Percentiles rank a stretch among this genome's conserved stretches.
These are phyloP conservation scores for Bolboschoenus planiculmis DNA, from an alignment of 176 grass and related monocot genomes.

Conservation along the genomic window DNA sequence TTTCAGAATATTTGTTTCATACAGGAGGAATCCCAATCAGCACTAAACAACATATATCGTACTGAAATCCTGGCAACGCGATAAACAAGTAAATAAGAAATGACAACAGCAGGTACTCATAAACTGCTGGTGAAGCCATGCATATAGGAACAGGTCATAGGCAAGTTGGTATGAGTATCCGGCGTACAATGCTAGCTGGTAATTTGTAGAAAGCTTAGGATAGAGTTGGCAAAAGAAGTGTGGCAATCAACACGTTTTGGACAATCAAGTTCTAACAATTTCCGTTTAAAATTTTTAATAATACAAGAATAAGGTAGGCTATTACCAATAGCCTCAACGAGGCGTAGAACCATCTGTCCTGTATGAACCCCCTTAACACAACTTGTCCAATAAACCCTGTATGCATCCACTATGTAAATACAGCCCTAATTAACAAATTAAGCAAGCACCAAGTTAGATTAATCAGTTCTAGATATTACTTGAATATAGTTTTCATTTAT, in stretches of 20 bases:
- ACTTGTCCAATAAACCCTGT: conserved; percentile 74
- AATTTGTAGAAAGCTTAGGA: not conserved
- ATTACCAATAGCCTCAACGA: conserved; percentile 91
- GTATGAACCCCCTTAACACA: conserved; percentile 65
- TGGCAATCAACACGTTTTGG: not conserved
- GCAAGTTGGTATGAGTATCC: not conserved
- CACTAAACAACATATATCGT: not conserved
- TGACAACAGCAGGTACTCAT: not conserved
- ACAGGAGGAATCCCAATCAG: not conserved
- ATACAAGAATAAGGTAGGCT: not conserved
- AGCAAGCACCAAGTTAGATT: not conserved
- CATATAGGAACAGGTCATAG: not conserved
- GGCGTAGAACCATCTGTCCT: conserved; percentile 90
- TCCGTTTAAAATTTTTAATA: not conserved
- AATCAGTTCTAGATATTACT: not conserved
- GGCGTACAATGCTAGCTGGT: not conserved
- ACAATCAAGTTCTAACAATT: not conserved
- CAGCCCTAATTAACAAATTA: conserved; percentile 55
- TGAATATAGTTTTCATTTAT: not conserved
- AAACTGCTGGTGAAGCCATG: not conserved
- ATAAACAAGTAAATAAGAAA: not conserved
- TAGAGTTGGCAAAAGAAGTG: not conserved
- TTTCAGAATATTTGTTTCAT: not conserved
- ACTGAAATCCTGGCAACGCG: not conserved
- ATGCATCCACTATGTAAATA: conserved; percentile 84